Percentiles rank a stretch among this genome's conserved stretches.
phyloP scores from a whole-genome alignment of 225 moss, liverwort and hornwort species.

The Straminergon stramineum region DNA sequence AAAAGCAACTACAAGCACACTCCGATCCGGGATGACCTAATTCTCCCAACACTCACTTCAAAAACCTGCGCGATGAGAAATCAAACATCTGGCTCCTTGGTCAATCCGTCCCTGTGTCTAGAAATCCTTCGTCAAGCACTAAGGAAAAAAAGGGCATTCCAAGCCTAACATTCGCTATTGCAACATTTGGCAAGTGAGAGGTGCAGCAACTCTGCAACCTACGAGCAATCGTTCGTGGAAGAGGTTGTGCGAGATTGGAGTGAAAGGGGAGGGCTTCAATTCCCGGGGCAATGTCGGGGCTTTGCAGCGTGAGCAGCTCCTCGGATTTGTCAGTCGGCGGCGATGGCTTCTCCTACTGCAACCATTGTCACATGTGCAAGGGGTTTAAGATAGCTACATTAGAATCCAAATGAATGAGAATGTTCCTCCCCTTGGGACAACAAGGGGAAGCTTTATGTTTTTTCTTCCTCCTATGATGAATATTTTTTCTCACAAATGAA shows the following conservation, averaged over 20 bases:
- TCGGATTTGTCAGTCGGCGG: constrained; percentile 41
- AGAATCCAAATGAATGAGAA: not conserved
- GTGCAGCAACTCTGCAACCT: not conserved
- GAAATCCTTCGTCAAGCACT: not conserved
- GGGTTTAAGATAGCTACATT: not conserved
- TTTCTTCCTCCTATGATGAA: fast-evolving
- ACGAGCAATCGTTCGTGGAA: not conserved
- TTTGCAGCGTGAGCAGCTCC: constrained; percentile 66
- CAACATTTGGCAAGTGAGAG: not conserved
- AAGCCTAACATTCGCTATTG: not conserved
- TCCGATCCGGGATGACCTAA: not conserved
- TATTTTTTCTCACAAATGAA: not conserved
- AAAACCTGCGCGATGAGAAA: not conserved
- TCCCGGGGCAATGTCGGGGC: constrained; percentile 26
- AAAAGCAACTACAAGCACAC: not conserved
- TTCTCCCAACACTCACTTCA: not conserved
- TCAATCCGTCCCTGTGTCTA: not conserved
- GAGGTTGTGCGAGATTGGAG: not conserved
- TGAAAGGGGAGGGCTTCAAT: not conserved
- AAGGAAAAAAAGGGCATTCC: not conserved
- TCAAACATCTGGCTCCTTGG: not conserved
- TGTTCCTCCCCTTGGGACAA: not conserved
- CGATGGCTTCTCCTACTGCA: constrained; percentile 63
- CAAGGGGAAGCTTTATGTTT: not conserved
- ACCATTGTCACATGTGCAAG: not conserved